Conservation (phyloP, 2,329 filamentous ascomycete species). For the Xylaria polymorpha region DNA sequence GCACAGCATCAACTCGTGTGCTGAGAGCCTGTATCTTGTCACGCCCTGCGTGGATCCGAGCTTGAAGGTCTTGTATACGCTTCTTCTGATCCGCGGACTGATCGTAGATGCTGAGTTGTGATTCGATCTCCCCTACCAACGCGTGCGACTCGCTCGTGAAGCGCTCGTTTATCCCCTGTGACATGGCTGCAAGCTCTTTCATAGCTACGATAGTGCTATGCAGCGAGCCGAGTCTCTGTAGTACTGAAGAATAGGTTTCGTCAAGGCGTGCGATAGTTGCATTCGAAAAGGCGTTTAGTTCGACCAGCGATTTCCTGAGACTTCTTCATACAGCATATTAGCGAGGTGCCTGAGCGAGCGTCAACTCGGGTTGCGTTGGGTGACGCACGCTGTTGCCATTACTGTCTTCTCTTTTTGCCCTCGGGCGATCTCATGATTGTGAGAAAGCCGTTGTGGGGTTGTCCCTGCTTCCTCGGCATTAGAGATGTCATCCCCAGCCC, state of each 20-base stretch:
- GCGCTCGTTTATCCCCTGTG: conserved; percentile 65
- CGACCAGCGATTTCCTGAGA: conserved; percentile 62
- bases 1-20: conserved; percentile 71
- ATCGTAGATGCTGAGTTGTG: conserved; percentile 70
- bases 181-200: conserved; percentile 73
- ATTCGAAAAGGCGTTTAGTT: conserved; percentile 70
- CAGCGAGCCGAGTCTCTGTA: conserved; percentile 74
- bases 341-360: conserved; percentile 24
- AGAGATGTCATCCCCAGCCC: conserved; percentile 43
- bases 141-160: conserved; percentile 71
- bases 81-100: conserved; percentile 73
- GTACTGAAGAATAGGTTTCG: conserved; percentile 77
- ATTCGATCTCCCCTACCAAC: conserved; percentile 68
- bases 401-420: conserved; percentile 56
- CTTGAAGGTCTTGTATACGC: conserved; percentile 71
- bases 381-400: conserved; percentile 57
- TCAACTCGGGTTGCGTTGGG: conserved; percentile 1
- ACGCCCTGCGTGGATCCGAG: conserved; percentile 69
- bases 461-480: conserved; percentile 39
- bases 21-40: conserved; percentile 70
- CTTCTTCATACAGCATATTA: conserved; percentile 55
- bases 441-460: conserved; percentile 39
- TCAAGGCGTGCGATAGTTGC: conserved; percentile 74
- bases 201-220: conserved; percentile 73
- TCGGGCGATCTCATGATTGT: conserved; percentile 55